Evolutionary conservation across 2,329 filamentous ascomycete genomes (phyloP), one percentile per base, ranked within the genome.

Genomic region (Anisogramma anomala): DNA sequence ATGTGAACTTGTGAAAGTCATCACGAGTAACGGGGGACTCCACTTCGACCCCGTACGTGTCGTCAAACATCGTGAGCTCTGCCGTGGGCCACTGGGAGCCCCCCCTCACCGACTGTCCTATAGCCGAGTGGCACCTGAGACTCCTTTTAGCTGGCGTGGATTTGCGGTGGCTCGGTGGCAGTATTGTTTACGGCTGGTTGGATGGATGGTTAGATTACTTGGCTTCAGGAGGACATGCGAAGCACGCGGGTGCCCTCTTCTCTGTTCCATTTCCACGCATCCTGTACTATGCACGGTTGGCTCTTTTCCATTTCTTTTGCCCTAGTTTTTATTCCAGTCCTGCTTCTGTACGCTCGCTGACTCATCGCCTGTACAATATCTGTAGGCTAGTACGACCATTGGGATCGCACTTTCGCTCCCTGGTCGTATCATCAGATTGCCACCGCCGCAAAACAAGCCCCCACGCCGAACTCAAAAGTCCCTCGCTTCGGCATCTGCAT

Each of bases 401-500:
- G 14, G 8, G 6, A 17, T 15, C 30, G 14, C 15, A 18, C 4
- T n/a, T 18, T 32, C n/a, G n/a, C 30, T 14, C 30, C 30, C 30
- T 18, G 15, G 30, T 18, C 15, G 15, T 32, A 4, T 7, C 14
- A 18, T 15, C 9, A n/a, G n/a, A n/a, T n/a, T n/a, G n/a, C 9
- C 8, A 11, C 30, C 9, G 15, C 15, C 30, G 15, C 17, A 32
- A 32, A 9, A 8, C 11, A 8, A n/a, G 9, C 9, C 5, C 3
- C n/a, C 19, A 8, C 17, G 15, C 9, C 6, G 1, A 14, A 18
- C 14, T 20, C 23, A n/a, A 22, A 14, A 19, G 46, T 48, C 14
- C 48, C 36, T 20, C n/a, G 22, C 6, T 8, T 5, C 19, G 51
- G 54, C 25, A 52, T 54, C 36, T 55, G 53, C 33, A 25, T 51